phyloP scores from a whole-genome alignment of 2,329 filamentous ascomycete species.

The Penicillium sclerotiorum region DNA sequence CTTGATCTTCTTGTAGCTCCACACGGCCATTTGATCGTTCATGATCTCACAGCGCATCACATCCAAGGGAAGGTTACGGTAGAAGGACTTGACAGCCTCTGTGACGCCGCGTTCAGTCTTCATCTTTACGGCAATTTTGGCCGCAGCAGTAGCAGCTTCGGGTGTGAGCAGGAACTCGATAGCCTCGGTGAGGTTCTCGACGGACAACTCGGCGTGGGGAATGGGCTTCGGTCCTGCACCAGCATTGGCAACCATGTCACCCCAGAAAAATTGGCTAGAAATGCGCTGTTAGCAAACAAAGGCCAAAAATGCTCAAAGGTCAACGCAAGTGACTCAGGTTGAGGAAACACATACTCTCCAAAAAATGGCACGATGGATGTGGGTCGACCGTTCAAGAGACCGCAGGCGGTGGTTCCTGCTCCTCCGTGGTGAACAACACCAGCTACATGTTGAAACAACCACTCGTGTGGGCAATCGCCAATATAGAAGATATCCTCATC shows the following conservation, averaged over 20 bases:
- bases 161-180: slow-evolving; percentile 49
- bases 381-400: slow-evolving; percentile 54
- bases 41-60: slow-evolving; percentile 30
- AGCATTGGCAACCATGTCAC: slow-evolving; percentile 53
- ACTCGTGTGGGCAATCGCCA: slow-evolving; percentile 60
- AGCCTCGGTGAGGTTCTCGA: slow-evolving; percentile 48
- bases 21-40: slow-evolving; percentile 30
- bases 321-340: not conserved
- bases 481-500: slow-evolving; percentile 51
- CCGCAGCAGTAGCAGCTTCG: slow-evolving; percentile 40
- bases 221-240: slow-evolving; percentile 55
- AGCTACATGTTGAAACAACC: slow-evolving; percentile 61
- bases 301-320: no score
- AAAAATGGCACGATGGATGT: slow-evolving; percentile 62
- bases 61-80: slow-evolving; percentile 36
- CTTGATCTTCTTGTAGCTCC: slow-evolving; percentile 18
- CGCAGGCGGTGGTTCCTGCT: slow-evolving; percentile 61
- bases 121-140: slow-evolving; percentile 43
- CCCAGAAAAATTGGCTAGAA: slow-evolving; percentile 56
- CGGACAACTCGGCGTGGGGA: slow-evolving; percentile 49
- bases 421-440: slow-evolving; percentile 63
- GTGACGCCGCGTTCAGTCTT: slow-evolving; percentile 45
- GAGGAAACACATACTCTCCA: slow-evolving; percentile 47
- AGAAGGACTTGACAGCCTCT: slow-evolving; percentile 49
- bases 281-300: not conserved